These are phyloP conservation scores for Ensete ventricosum DNA, from an alignment of 176 grass and related monocot genomes.

Conservation along the genomic window DNA sequence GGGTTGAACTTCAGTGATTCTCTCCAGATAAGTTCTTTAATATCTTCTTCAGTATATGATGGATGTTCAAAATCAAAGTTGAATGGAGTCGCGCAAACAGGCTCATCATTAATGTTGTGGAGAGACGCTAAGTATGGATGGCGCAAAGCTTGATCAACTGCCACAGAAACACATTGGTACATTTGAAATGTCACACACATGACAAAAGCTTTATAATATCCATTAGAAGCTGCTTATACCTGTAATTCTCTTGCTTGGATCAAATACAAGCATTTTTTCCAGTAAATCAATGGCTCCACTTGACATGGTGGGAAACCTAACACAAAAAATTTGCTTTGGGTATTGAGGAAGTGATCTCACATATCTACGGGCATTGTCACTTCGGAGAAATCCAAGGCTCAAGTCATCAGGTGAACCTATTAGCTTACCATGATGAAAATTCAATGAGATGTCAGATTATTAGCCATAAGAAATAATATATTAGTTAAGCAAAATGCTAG, in stretches of 20 bases:
- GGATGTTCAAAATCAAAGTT: constrained; percentile 93
- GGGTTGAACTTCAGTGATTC: constrained; percentile 93
- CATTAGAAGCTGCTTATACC: constrained; percentile 33
- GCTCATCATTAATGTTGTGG: constrained; percentile 78
- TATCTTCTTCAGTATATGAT: constrained; percentile 86
- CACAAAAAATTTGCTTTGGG: constrained; percentile 73
- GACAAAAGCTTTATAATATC: constrained; percentile 29
- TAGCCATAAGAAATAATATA: background rate
- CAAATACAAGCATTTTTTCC: constrained; percentile 96
- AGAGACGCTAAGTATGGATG: constrained; percentile 86
- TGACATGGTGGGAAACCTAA: constrained; percentile 76
- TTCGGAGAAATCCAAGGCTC: constrained; percentile 88
- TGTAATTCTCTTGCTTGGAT: constrained; percentile 94
- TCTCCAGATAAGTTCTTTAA: constrained; percentile 94
- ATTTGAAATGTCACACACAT: constrained; percentile 18
- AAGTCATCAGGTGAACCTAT: constrained; percentile 92
- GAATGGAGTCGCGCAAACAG: constrained; percentile 68
- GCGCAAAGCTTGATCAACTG: constrained; percentile 75
- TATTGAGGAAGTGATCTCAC: constrained; percentile 89
- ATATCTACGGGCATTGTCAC: constrained; percentile 87
- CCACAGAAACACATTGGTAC: background rate
- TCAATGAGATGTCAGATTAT: constrained; percentile 25
- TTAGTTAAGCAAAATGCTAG: background rate
- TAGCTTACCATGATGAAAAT: constrained; percentile 47
- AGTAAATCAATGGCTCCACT: constrained; percentile 85